Percentiles rank a stretch among this genome's conserved stretches.
Evolutionary conservation across 2,329 filamentous ascomycete species (phyloP).

Genomic region (Macrophomina phaseolina): DNA sequence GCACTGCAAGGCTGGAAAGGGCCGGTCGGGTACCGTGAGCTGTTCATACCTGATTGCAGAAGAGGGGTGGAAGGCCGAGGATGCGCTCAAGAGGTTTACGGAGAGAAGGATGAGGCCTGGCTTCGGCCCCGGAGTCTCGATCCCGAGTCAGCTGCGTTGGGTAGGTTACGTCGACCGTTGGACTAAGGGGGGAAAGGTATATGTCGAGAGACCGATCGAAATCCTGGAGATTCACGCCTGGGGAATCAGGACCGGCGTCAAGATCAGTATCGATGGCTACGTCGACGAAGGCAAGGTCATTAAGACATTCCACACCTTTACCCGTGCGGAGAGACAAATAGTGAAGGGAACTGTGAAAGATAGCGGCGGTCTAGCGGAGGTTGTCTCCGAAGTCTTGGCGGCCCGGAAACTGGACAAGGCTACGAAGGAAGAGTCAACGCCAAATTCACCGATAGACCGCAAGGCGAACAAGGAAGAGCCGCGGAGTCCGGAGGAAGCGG

Average conservation of each 20-base stretch:
- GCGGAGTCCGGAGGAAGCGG: not conserved
- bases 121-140: slow-evolving; percentile 89
- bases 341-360: slow-evolving; percentile 61
- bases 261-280: slow-evolving; percentile 83
- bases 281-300: slow-evolving; percentile 89
- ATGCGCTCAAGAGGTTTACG: slow-evolving; percentile 73
- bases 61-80: slow-evolving; percentile 70
- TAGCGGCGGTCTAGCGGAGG: slow-evolving; percentile 50
- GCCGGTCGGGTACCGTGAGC: slow-evolving; percentile 83
- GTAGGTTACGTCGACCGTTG: slow-evolving; percentile 88
- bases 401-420: slow-evolving; percentile 31
- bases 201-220: slow-evolving; percentile 82
- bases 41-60: slow-evolving; percentile 92
- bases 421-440: not conserved
- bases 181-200: slow-evolving; percentile 76
- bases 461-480: slow-evolving; percentile 20
- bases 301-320: slow-evolving; percentile 81
- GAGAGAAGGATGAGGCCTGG: slow-evolving; percentile 85
- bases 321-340: slow-evolving; percentile 71
- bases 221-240: slow-evolving; percentile 88
- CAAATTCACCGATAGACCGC: slow-evolving; percentile 26
- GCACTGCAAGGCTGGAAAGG: slow-evolving; percentile 97
- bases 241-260: slow-evolving; percentile 86
- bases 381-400: slow-evolving; percentile 52
- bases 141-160: slow-evolving; percentile 89